These are phyloP conservation scores for Rauvolfia tetraphylla DNA, from an alignment of 257 asterid species.

Conservation along the genomic window DNA sequence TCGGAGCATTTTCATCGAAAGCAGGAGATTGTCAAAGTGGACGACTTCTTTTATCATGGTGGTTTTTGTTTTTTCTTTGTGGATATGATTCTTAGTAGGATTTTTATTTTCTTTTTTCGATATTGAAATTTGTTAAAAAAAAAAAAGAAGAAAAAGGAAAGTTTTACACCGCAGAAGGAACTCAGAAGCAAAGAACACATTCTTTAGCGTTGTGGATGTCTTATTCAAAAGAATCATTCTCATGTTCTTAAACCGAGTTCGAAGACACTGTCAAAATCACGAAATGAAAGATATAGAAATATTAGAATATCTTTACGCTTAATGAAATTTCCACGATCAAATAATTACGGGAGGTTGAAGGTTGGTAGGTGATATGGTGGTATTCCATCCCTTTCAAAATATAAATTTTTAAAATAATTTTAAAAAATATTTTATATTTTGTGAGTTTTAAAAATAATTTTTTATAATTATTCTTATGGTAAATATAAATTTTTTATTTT, in stretches of 20 bases:
- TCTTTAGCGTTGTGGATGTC: slow-evolving; percentile 16
- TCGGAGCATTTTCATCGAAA: slow-evolving; percentile 26
- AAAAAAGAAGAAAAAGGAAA: neutral
- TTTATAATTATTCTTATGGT: too few species aligned
- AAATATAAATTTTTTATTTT: too few species aligned
- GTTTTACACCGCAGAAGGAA: too few species aligned
- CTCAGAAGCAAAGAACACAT: slow-evolving; percentile 26
- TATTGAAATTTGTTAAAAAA: neutral
- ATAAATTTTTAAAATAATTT: too few species aligned
- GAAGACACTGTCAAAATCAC: neutral
- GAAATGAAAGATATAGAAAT: too few species aligned
- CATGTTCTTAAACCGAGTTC: slow-evolving; percentile 4
- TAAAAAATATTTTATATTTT: too few species aligned
- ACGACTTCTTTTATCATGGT: slow-evolving; percentile 20
- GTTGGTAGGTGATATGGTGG: too few species aligned
- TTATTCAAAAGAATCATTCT: slow-evolving; percentile 13
- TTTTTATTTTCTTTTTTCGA: neutral
- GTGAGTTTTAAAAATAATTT: too few species aligned
- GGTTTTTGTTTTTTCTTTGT: slow-evolving; percentile 21
- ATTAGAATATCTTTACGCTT: too few species aligned
- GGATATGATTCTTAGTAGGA: slow-evolving; percentile 25
- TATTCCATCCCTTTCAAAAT: too few species aligned
- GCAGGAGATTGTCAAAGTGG: slow-evolving; percentile 33
- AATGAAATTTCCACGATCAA: too few species aligned
- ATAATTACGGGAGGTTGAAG: too few species aligned